Evolutionary conservation across 1,284 basidiomycete species (phyloP), one percentile per base, ranked within the genome.

Genomic region (Heterobasidion irregulare): DNA sequence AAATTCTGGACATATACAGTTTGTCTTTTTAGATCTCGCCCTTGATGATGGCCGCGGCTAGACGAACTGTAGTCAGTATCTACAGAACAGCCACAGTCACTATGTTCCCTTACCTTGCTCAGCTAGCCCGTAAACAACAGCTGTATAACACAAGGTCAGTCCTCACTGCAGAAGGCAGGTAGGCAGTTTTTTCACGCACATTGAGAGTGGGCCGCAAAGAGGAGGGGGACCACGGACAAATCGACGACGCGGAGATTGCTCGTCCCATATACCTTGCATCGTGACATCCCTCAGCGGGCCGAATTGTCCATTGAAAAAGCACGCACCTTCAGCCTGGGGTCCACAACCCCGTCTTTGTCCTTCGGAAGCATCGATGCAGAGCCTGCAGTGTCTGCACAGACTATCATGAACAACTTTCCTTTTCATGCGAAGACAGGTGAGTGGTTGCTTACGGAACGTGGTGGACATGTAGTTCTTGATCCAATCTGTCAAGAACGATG

Each of bases 361-460:
- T 71, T 65, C 12, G 84, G 84, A 41, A 86, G 70, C 84, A 86
- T 86, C 0, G 82, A 76, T 54, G 74, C 78, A 4, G 72, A 70
- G 2, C 74, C 75, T 35, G 65, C 59, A 1, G 70, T 70, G 57
- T 77, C 72, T 74, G 50, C 26, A 26, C 26, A 26, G 9, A 4
- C 26, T 26, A 26, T 26, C 26, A 5, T 26, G 26, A 26, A 26
- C 26, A 15, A n/a, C 0, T 19, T 19, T 19, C 7, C 0, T 19
- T 19, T 19, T 8, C 4, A 18, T 12, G 6, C n/a, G 10, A 9
- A 43, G 8, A 44, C 26, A 15, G 43, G n/a, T 15, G 12, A 41
- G 50, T n/a, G 18, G 50, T 2, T 16, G 38, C 52, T 46, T 8
- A 53, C 52, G 52, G 38, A 41, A 46, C 10, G 52, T 53, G n/a